These are phyloP conservation scores for Aegle marmelos DNA, from an alignment of 345 rosid species.

Conservation along the genomic window DNA sequence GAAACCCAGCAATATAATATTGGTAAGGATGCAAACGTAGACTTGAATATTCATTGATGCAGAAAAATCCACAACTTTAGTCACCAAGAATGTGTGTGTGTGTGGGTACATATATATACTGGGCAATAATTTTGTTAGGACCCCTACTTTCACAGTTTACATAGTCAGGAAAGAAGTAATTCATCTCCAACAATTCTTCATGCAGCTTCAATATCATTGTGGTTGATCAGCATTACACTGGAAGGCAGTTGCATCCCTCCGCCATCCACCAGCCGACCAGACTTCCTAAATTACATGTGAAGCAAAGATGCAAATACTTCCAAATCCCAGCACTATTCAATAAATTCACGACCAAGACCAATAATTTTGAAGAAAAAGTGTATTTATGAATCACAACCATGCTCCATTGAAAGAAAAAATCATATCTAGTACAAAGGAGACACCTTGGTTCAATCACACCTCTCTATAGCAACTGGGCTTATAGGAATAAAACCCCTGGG, in stretches of 20 bases:
- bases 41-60: not conserved
- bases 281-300: not conserved
- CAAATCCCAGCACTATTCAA: too few relatives aligned
- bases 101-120: too few relatives aligned
- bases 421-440: not conserved
- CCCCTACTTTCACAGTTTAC: not conserved
- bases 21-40: not conserved
- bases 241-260: not conserved
- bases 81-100: not conserved
- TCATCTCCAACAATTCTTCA: not conserved
- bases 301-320: not conserved
- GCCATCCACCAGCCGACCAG: not conserved
- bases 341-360: not conserved
- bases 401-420: not conserved
- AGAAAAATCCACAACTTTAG: not conserved
- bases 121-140: not conserved
- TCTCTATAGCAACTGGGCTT: conserved; percentile 21
- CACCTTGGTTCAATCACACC: conserved; percentile 16
- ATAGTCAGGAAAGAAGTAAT: not conserved
- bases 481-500: conserved; percentile 39
- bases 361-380: not conserved
- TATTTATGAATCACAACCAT: not conserved
- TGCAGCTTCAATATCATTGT: not conserved
- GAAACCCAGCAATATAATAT: not conserved
- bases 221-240: not conserved